A percentile compares a stretch with the other conserved stretches of the same genome.
phyloP scores from a whole-genome alignment of 2,329 filamentous ascomycete genomes.

The Exutisphaerella laricina region DNA sequence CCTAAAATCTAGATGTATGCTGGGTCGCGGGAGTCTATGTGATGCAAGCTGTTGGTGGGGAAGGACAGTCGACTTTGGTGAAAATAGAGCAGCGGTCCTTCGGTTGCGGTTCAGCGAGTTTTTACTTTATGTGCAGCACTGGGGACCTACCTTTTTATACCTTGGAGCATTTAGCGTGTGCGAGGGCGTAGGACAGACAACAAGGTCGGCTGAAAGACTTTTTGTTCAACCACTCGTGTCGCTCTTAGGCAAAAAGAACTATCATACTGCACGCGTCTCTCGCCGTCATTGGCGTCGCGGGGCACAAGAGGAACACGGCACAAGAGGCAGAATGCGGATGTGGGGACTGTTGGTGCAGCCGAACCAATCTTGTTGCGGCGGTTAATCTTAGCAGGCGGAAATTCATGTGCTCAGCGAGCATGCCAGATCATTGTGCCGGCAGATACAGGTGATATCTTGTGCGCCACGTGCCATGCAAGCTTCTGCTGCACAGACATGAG shows the following conservation, averaged over 20 bases:
- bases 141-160: constrained; percentile 8
- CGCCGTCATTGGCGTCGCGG: constrained; percentile 3
- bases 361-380: neutral
- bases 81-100: constrained; percentile 11
- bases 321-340: neutral
- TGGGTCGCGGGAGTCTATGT: constrained; percentile 2
- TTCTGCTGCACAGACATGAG: no score
- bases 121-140: no score
- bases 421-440: no score
- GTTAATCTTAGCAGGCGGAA: constrained; percentile 1
- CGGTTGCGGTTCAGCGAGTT: neutral
- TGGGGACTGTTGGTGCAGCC: neutral
- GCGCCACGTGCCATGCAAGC: no score
- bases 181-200: no score
- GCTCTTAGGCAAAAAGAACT: no score
- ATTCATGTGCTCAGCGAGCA: no score
- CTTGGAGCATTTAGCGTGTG: constrained; percentile 1
- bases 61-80: neutral
- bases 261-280: neutral
- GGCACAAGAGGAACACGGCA: neutral
- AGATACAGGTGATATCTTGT: no score
- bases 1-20: constrained; percentile 7
- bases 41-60: constrained; percentile 1
- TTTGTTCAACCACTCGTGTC: constrained; percentile 3
- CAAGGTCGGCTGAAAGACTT: no score